phyloP scores from a whole-genome alignment of 75 land plant genomes.

The Isoetes taiwanensis region DNA sequence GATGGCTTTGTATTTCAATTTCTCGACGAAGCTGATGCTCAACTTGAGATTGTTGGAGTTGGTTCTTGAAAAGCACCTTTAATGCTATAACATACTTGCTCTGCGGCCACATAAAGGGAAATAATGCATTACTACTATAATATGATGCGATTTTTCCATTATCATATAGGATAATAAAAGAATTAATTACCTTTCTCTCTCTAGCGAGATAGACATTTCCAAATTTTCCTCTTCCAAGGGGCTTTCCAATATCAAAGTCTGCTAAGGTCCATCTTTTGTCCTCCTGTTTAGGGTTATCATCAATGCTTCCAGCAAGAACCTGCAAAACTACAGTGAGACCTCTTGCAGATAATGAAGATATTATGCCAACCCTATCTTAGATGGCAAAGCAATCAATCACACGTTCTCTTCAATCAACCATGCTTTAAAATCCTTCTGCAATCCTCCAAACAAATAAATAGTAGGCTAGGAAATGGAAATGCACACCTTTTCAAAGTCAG shows the following conservation, averaged over 20 bases:
- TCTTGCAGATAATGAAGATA: no score
- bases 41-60: slow-evolving; percentile 31
- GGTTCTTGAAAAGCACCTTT: slow-evolving; percentile 32
- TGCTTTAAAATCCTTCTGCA: no score
- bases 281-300: no score
- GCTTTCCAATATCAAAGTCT: slow-evolving; percentile 86
- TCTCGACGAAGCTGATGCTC: slow-evolving; percentile 37
- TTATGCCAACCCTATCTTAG: no score
- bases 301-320: no score
- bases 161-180: not conserved
- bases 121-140: not conserved
- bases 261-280: slow-evolving; percentile 41
- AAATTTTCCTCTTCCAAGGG: slow-evolving; percentile 80
- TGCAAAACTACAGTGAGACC: no score
- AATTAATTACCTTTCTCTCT: slow-evolving; percentile 48
- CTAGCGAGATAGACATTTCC: slow-evolving; percentile 87
- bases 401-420: no score
- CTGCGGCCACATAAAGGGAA: slow-evolving; percentile 10
- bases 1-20: slow-evolving; percentile 37
- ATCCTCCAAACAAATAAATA: no score
- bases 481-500: no score
- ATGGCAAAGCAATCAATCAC: no score
- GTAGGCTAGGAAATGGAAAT: no score
- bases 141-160: not conserved
- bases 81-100: slow-evolving; percentile 35